phyloP scores from a whole-genome alignment of 805 yeast species.

The Wickerhamiella bombiphila region DNA sequence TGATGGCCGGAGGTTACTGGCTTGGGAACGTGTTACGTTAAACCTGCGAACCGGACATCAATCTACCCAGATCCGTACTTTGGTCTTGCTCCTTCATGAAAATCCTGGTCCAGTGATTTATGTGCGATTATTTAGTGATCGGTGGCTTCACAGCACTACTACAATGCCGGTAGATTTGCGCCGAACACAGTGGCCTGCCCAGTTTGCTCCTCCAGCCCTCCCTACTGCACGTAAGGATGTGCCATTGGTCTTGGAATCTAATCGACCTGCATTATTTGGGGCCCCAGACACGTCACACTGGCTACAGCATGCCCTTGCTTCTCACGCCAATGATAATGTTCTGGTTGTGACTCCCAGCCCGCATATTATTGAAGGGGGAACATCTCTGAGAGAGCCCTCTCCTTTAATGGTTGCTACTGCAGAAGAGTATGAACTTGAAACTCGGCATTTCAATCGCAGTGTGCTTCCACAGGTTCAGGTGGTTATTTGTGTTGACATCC shows the following conservation, averaged over 20 bases:
- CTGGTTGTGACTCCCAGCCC: conserved; percentile 2
- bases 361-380: background rate
- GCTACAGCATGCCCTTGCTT: background rate
- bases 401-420: background rate
- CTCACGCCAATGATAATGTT: background rate
- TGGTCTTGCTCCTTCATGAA: conserved; percentile 34
- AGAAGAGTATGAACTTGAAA: background rate
- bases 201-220: conserved; percentile 43
- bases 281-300: conserved; percentile 11
- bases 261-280: conserved; percentile 42
- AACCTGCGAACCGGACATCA: background rate
- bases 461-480: conserved; percentile 33
- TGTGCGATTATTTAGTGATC: conserved; percentile 58
- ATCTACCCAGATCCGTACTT: background rate
- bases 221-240: conserved; percentile 23
- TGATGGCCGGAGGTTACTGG: conserved; percentile 53
- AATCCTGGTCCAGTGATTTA: conserved; percentile 50
- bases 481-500: conserved; percentile 60
- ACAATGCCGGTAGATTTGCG: conserved; percentile 45
- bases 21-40: conserved; percentile 31
- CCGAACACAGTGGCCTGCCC: conserved; percentile 41
- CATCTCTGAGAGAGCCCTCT: background rate
- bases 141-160: conserved; percentile 68
- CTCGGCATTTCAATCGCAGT: background rate
- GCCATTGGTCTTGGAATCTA: conserved; percentile 3